phyloP scores from a whole-genome alignment of 2,329 filamentous ascomycete genomes.

The Xylaria multiplex region DNA sequence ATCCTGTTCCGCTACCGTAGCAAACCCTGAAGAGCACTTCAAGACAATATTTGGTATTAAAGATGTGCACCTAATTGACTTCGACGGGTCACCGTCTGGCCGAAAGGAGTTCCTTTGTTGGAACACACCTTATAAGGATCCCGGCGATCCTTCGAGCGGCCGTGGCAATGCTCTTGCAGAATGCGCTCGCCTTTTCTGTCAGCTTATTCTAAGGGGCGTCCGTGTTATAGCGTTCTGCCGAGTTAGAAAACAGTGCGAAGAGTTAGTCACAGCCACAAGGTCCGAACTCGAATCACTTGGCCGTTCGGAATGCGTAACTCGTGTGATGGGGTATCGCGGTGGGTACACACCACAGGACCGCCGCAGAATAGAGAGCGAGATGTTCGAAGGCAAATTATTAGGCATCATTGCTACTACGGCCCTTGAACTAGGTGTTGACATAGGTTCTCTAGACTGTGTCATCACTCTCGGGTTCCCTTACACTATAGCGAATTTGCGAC shows the following conservation, averaged over 20 bases:
- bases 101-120: constrained; percentile 96
- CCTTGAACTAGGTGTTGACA: constrained; percentile 93
- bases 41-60: constrained; percentile 91
- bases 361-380: constrained; percentile 87
- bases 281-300: constrained; percentile 79
- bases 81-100: constrained; percentile 91
- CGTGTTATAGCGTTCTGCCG: constrained; percentile 93
- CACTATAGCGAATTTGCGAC: constrained; percentile 91
- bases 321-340: constrained; percentile 95
- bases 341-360: constrained; percentile 94
- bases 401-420: constrained; percentile 95
- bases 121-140: constrained; percentile 96
- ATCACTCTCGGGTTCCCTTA: constrained; percentile 95
- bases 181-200: constrained; percentile 89
- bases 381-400: constrained; percentile 94
- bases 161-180: constrained; percentile 85
- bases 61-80: constrained; percentile 82
- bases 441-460: constrained; percentile 92
- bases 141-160: constrained; percentile 84
- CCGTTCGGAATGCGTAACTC: constrained; percentile 75
- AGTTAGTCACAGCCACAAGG: constrained; percentile 81
- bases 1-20: constrained; percentile 95
- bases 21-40: constrained; percentile 92
- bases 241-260: constrained; percentile 88
- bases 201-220: constrained; percentile 87